Percentiles rank a stretch among this genome's conserved stretches.
Conservation (phyloP, 2,329 filamentous ascomycete genomes). For the Fusarium humuli region DNA sequence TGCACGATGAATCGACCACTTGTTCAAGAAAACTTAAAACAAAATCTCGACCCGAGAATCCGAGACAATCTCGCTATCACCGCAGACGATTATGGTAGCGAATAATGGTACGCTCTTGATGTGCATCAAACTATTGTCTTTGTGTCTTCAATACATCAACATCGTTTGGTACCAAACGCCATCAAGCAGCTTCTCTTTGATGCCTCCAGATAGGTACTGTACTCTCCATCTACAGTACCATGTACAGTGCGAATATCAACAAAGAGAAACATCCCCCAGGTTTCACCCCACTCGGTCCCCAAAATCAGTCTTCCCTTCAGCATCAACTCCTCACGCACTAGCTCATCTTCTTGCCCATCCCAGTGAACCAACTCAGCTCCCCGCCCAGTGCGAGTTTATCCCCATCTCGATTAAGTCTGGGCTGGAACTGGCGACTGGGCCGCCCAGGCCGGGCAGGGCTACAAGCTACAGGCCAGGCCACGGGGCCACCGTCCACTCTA, state of each 20-base stretch:
- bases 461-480: constrained; percentile 2
- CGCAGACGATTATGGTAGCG: neutral
- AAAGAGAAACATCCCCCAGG: constrained; percentile 6
- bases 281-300: constrained; percentile 33
- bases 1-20: constrained; percentile 30
- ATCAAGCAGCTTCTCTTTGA: constrained; percentile 2
- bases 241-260: neutral
- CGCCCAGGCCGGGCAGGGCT: constrained; percentile 8
- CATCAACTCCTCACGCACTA: constrained; percentile 15
- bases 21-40: constrained; percentile 18
- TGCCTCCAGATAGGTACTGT: neutral
- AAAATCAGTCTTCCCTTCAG: constrained; percentile 10
- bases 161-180: constrained; percentile 18
- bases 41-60: constrained; percentile 7
- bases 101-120: constrained; percentile 13
- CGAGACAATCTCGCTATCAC: constrained; percentile 31
- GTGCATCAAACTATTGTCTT: constrained; percentile 36
- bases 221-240: neutral
- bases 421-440: constrained; percentile 29
- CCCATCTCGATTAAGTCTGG: constrained; percentile 38
- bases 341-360: neutral
- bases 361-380: constrained; percentile 33
- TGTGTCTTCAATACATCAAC: constrained; percentile 3
- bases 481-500: constrained; percentile 42
- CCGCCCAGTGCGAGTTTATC: constrained; percentile 43